Base-by-base conservation (phyloP, 345 rosid species). In the Trapa bicornis region DNA sequence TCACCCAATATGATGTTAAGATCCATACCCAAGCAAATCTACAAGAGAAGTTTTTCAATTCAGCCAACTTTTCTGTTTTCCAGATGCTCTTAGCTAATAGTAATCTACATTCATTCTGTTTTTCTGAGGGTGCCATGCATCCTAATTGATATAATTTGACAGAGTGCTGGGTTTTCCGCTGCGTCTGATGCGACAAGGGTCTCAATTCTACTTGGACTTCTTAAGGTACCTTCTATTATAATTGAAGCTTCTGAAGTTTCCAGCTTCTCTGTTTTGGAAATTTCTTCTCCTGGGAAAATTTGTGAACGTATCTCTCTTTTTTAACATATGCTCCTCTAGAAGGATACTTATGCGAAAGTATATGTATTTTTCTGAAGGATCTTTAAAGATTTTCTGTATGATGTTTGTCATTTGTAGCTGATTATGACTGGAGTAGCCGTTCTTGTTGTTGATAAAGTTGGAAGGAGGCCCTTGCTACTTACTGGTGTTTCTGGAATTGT, bases 151-250 rank as follows among this genome's bases (percentile, higher is more conserved):
- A 69, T 41, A 16, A 66, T 33, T 72, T 75, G 52, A 73, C 70
- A 92, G 99, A 87, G 79, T 81, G 99, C 99, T 71, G 97, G 99
- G 73, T 94, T 91, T 68, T 85, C 97, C 65, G 91, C 91, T 11
- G 99, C 97, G 71, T 73, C 92, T 56, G 99, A 94, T 85, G 99
- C 99, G 69, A 94, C 99, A 48, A 77, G 96, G 70, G 96, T 87
- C 80, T 94, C 99, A 58, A 88, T 94, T 73, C 78, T 94, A 53
- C 89, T 94, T 58, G 99, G 96, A 67, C 42, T 89, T 38, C 74
- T 91, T 69, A 94, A 94, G 96, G 99, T 94, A 76, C 45, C 36
- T 68, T 45, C 50, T 43, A 33, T 48, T 57, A 5, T 16, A 22
- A 42, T 16, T 56, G 29, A 22, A 33, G 43, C 22, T 62, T 41